These are phyloP conservation scores for Tricholoma matsutake DNA, from an alignment of 768 basidiomycete genomes.

Conservation along the genomic window DNA sequence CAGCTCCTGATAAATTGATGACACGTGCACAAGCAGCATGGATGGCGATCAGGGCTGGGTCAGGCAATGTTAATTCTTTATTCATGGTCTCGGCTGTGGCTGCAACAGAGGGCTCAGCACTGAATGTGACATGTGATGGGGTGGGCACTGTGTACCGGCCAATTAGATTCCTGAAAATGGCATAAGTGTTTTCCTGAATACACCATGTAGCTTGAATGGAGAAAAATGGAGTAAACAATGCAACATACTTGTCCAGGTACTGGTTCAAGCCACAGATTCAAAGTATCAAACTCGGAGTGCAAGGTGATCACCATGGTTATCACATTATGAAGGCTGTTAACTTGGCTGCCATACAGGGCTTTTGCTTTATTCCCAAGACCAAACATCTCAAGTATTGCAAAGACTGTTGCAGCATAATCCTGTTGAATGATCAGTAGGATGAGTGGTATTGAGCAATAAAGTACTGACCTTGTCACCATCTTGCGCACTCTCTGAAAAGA, in stretches of 20 bases:
- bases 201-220: background rate
- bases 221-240: slow-evolving; percentile 1
- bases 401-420: background rate
- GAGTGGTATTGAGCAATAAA: background rate
- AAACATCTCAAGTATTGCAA: background rate
- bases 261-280: slow-evolving; percentile 4
- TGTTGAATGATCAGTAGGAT: background rate
- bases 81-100: background rate
- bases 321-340: slow-evolving; percentile 3
- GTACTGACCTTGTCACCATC: background rate
- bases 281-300: background rate
- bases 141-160: background rate
- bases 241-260: slow-evolving; percentile 3
- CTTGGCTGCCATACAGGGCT: background rate
- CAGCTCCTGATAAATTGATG: slow-evolving; percentile 34
- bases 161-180: background rate
- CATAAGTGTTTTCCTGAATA: slow-evolving; percentile 4
- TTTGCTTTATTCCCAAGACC: background rate
- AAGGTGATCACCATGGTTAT: background rate
- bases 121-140: background rate
- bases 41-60: slow-evolving; percentile 11
- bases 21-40: slow-evolving; percentile 35
- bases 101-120: background rate
- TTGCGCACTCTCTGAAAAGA: background rate
- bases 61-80: background rate